phyloP scores from a whole-genome alignment of 306 rosid genomes.

The Urtica urens region DNA sequence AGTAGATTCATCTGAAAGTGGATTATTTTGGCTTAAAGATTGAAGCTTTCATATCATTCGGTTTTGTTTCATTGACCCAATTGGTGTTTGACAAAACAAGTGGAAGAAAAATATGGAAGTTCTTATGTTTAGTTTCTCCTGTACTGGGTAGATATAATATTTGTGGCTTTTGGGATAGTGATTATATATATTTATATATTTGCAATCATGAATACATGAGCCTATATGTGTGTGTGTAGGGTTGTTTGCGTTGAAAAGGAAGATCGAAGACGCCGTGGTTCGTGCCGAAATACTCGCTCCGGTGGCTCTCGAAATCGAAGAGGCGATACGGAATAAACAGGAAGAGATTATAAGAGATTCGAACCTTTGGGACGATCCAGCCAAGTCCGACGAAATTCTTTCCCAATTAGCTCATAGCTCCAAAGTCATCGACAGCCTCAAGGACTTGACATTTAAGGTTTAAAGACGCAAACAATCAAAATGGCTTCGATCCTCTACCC shows the following conservation, averaged over 20 bases:
- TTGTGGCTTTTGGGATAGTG: too few relatives aligned
- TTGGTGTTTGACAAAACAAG: too few relatives aligned
- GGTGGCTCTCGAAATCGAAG: slow-evolving; percentile 62
- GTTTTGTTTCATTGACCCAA: neutral
- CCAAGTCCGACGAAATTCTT: slow-evolving; percentile 57
- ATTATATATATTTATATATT: too few relatives aligned
- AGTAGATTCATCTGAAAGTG: too few relatives aligned
- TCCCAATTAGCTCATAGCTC: slow-evolving; percentile 60
- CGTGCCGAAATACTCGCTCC: slow-evolving; percentile 67
- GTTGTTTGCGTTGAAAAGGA: slow-evolving; percentile 61
- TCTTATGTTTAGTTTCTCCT: neutral
- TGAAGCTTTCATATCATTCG: neutral
- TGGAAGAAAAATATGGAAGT: too few relatives aligned
- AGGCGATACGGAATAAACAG: slow-evolving; percentile 49
- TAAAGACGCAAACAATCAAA: neutral
- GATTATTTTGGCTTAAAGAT: neutral
- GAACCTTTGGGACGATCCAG: slow-evolving; percentile 70
- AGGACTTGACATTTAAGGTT: slow-evolving; percentile 73
- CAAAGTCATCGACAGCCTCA: slow-evolving; percentile 61
- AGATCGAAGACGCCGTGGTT: slow-evolving; percentile 60
- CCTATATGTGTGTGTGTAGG: slow-evolving; percentile 29
- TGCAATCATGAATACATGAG: too few relatives aligned
- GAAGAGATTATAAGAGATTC: slow-evolving; percentile 52
- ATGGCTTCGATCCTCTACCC: neutral
- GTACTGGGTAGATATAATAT: neutral